Evolutionary conservation across 208 protist genomes (phyloP).

Genomic region (Leishmania tarentolae): DNA sequence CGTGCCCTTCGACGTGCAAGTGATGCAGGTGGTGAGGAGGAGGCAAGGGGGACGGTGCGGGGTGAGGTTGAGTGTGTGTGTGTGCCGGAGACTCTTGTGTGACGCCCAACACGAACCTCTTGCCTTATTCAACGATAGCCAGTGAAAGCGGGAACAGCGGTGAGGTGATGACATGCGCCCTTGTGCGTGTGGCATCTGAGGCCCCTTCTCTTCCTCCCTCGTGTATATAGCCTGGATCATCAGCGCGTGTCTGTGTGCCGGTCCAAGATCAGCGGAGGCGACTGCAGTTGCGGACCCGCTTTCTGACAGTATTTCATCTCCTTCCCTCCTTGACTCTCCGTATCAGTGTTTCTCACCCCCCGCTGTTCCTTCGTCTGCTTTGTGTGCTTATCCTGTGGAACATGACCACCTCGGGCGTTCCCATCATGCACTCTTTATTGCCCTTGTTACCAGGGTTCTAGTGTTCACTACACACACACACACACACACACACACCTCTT

Average conservation of each 20-base stretch:
- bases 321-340: neutral
- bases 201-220: neutral
- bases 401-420: neutral
- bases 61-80: neutral
- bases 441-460: neutral
- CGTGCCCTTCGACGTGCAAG: neutral
- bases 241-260: neutral
- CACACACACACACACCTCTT: neutral
- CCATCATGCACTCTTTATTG: neutral
- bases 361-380: neutral
- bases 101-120: neutral
- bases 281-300: neutral
- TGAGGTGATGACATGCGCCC: neutral
- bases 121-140: neutral
- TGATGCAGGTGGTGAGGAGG: neutral
- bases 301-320: neutral
- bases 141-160: neutral
- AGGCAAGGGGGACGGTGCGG: neutral
- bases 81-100: neutral
- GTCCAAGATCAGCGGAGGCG: neutral
- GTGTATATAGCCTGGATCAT: neutral
- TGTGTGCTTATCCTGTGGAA: neutral
- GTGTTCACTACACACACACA: slow-evolving; percentile 2
- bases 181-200: neutral
- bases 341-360: neutral